These are phyloP conservation scores for Monascus purpureus DNA, from an alignment of 495 filamentous ascomycete species.

Conservation along the genomic window DNA sequence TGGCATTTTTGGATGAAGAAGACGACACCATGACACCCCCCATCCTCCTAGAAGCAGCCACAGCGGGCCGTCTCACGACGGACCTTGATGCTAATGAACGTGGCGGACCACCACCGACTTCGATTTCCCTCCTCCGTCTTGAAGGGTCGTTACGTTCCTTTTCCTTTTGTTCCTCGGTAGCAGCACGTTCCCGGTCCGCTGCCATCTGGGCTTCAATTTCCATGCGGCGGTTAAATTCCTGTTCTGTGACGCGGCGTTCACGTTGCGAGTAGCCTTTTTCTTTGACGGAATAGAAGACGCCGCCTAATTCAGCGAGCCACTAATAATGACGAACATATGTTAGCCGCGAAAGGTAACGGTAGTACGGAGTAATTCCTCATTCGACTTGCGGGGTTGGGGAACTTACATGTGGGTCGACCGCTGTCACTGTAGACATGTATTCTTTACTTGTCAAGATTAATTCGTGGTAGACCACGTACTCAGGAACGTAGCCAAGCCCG, in stretches of 20 bases:
- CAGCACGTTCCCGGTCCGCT: slow-evolving; percentile 57
- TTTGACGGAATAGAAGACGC: slow-evolving; percentile 97
- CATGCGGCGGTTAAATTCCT: slow-evolving; percentile 89
- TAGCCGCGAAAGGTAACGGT: neutral
- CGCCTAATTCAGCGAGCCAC: slow-evolving; percentile 95
- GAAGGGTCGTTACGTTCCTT: slow-evolving; percentile 21
- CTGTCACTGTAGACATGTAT: slow-evolving; percentile 96
- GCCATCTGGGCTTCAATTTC: slow-evolving; percentile 93
- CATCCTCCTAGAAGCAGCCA: slow-evolving; percentile 20
- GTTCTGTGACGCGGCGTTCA: slow-evolving; percentile 80
- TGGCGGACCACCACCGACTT: slow-evolving; percentile 15
- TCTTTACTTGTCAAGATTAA: slow-evolving; percentile 93
- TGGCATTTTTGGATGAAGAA: too few relatives aligned
- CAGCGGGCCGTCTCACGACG: slow-evolving; percentile 24
- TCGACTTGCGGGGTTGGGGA: too few relatives aligned
- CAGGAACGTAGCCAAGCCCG: slow-evolving; percentile 82
- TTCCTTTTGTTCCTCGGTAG: slow-evolving; percentile 42
- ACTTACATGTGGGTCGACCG: slow-evolving; percentile 78
- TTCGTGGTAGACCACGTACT: slow-evolving; percentile 98
- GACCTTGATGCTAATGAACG: slow-evolving; percentile 2
- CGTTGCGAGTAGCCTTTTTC: slow-evolving; percentile 92
- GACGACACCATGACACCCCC: slow-evolving; percentile 30
- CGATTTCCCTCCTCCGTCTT: slow-evolving; percentile 23
- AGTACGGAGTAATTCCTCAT: neutral
- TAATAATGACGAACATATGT: too few relatives aligned